Evolutionary conservation across 176 grass and related monocot genomes (phyloP).

Genomic region (Oryza meridionalis): DNA sequence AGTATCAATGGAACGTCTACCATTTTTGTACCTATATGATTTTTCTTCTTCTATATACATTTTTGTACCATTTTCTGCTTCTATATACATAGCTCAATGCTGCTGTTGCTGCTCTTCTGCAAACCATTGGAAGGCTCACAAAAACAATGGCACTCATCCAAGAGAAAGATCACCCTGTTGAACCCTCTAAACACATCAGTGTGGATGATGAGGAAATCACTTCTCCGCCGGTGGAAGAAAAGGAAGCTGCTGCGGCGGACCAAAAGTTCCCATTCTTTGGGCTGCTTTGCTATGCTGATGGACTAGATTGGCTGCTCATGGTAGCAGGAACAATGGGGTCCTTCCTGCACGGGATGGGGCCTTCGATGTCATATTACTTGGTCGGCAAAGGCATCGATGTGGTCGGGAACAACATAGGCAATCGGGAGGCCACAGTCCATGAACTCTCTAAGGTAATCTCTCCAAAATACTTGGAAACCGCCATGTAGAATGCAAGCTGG

Average conservation of each 20-base stretch:
- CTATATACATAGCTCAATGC: constrained; percentile 11
- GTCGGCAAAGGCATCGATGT: constrained; percentile 54
- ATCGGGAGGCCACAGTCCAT: constrained; percentile 44
- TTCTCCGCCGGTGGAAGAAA: not conserved
- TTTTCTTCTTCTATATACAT: constrained; percentile 27
- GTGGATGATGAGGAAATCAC: constrained; percentile 19
- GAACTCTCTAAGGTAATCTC: constrained; percentile 48
- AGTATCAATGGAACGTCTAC: constrained; percentile 22
- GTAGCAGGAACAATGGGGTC: constrained; percentile 54
- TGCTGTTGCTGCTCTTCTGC: constrained; percentile 21
- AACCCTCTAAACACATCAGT: constrained; percentile 18
- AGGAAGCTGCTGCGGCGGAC: not conserved
- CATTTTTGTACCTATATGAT: constrained; percentile 34
- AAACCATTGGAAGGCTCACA: constrained; percentile 29
- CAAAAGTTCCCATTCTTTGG: constrained; percentile 43
- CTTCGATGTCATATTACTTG: constrained; percentile 55
- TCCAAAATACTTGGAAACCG: not conserved
- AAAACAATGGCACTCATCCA: constrained; percentile 35
- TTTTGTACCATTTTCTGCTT: not conserved
- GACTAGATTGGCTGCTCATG: constrained; percentile 62
- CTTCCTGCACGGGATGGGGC: constrained; percentile 56
- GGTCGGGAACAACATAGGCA: constrained; percentile 46
- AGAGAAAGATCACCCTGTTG: constrained; percentile 5
- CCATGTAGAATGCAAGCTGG: not conserved
- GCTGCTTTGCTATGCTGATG: constrained; percentile 56